Conservation (phyloP, 2,329 filamentous ascomycete species). For the Exophiala dermatitidis region DNA sequence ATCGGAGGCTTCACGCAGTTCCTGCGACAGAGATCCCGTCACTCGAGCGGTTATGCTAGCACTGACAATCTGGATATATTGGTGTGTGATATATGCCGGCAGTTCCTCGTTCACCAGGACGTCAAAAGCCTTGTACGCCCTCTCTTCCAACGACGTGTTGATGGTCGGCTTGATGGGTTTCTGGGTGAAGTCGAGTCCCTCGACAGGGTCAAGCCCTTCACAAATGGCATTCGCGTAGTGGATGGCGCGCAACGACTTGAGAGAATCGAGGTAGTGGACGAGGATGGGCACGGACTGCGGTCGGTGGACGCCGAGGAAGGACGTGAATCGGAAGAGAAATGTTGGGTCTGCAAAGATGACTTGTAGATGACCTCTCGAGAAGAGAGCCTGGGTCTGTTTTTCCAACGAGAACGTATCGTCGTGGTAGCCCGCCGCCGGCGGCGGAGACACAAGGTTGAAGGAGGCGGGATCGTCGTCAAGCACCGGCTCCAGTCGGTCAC, state of each 20-base stretch:
- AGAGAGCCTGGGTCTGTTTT: slow-evolving; percentile 56
- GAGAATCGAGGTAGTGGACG: slow-evolving; percentile 63
- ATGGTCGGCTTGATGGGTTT: slow-evolving; percentile 46
- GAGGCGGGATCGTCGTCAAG: slow-evolving; percentile 32
- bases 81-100: slow-evolving; percentile 63
- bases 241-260: slow-evolving; percentile 65
- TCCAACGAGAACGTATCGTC: slow-evolving; percentile 49
- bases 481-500: slow-evolving; percentile 18
- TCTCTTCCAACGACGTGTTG: slow-evolving; percentile 55
- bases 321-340: slow-evolving; percentile 58
- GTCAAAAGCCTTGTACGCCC: slow-evolving; percentile 59
- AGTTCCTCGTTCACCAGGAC: slow-evolving; percentile 60
- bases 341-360: slow-evolving; percentile 59
- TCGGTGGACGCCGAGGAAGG: slow-evolving; percentile 55
- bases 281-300: slow-evolving; percentile 59
- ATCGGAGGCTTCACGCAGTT: slow-evolving; percentile 63
- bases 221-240: slow-evolving; percentile 64
- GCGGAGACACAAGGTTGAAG: slow-evolving; percentile 34
- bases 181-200: slow-evolving; percentile 50
- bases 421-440: slow-evolving; percentile 26
- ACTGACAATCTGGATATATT: slow-evolving; percentile 63
- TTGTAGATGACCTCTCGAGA: slow-evolving; percentile 58
- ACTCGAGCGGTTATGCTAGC: slow-evolving; percentile 61
- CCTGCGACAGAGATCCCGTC: slow-evolving; percentile 57
- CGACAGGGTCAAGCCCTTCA: slow-evolving; percentile 51